phyloP scores from a whole-genome alignment of 129 eudicot genomes.

The Helianthus tuberosus region DNA sequence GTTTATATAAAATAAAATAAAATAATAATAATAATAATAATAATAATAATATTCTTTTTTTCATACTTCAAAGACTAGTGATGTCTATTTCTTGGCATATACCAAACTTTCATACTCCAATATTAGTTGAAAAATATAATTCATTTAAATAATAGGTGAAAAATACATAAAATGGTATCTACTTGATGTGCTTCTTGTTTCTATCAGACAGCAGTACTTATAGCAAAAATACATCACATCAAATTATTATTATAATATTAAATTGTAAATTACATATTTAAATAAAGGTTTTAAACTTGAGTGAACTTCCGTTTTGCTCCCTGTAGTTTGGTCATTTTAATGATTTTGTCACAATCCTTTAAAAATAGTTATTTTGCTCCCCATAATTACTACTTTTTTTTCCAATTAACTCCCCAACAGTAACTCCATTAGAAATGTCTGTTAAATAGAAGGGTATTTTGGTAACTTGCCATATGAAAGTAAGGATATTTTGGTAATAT shows the following conservation, averaged over 20 bases:
- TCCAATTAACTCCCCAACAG: no score
- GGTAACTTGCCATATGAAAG: no score
- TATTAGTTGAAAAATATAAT: conserved; percentile 3
- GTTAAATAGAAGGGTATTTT: no score
- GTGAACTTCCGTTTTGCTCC: no score
- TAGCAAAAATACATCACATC: neutral
- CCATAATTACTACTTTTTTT: no score
- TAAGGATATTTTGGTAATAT: no score
- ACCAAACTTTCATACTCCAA: conserved; percentile 21
- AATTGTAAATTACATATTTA: neutral
- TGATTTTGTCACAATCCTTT: no score
- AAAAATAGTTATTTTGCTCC: no score
- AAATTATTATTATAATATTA: neutral
- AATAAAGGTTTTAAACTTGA: neutral
- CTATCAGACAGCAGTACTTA: neutral
- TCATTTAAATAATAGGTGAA: conserved; percentile 4
- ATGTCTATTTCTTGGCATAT: conserved; percentile 39
- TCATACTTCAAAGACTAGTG: conserved; percentile 30
- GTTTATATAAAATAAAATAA: neutral
- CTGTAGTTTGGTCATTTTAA: no score
- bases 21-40: neutral
- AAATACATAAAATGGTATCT: conserved; percentile 30
- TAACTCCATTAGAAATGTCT: no score
- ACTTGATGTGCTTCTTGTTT: conserved; percentile 7
- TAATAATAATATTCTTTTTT: neutral